Conservation (phyloP, 352 stramenopile species). For the Globisporangium canariense region DNA sequence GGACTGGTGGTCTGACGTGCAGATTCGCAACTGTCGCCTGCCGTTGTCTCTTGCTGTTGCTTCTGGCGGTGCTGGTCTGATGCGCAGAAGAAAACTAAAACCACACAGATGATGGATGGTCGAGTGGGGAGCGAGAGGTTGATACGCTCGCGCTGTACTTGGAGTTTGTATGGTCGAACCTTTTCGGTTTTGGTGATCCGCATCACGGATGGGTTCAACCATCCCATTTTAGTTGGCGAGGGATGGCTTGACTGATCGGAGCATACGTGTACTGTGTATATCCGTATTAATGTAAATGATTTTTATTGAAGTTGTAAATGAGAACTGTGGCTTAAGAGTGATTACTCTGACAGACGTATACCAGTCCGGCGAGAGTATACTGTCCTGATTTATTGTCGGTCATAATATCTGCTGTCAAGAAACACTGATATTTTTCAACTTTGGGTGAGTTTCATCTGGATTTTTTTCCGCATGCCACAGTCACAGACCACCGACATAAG, state of each 20-base stretch:
- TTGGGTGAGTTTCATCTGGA: constrained; percentile 6
- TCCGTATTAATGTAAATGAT: too few species aligned
- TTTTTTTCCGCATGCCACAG: not conserved
- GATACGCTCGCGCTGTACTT: not conserved
- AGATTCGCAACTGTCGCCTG: constrained; percentile 15
- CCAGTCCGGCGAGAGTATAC: too few species aligned
- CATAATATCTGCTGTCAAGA: not conserved
- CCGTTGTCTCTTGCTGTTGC: not conserved
- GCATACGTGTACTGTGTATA: too few species aligned
- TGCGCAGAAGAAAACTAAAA: not conserved
- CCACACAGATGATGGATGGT: not conserved
- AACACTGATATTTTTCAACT: not conserved
- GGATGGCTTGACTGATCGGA: not conserved
- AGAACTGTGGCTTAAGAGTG: too few species aligned
- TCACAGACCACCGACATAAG: not conserved
- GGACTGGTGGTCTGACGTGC: not conserved
- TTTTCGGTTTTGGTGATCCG: not conserved
- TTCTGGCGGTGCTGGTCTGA: not conserved
- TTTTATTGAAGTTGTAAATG: too few species aligned
- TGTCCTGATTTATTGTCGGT: not conserved
- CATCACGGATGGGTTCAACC: not conserved
- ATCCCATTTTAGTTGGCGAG: not conserved
- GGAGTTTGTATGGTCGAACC: not conserved
- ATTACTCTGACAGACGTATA: too few species aligned
- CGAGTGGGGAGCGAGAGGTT: not conserved